Evolutionary conservation across 1,284 basidiomycete species (phyloP).

Genomic region (Moesziomyces sp.): DNA sequence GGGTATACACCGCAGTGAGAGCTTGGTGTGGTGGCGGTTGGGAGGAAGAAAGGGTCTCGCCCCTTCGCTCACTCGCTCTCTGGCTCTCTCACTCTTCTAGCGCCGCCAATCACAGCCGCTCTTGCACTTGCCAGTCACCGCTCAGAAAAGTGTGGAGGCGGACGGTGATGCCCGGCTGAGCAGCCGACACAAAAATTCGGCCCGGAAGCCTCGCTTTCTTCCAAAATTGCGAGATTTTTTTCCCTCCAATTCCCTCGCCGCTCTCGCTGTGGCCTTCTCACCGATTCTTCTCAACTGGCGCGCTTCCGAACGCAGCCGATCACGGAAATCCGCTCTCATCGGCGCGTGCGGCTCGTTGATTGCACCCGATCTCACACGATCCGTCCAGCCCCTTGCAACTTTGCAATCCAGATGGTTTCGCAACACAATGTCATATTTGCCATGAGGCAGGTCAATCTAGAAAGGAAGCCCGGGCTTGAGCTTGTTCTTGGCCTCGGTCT

Average conservation of each 20-base stretch:
- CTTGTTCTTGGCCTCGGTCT: conserved; percentile 34
- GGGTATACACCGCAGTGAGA: background rate
- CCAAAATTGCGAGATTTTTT: conserved; percentile 4
- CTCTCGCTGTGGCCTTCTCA: conserved; percentile 4
- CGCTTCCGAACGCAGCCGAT: conserved; percentile 21
- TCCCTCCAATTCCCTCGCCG: background rate
- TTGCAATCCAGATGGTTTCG: too few relatives aligned
- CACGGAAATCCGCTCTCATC: conserved; percentile 1
- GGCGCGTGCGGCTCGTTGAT: background rate
- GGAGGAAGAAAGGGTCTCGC: background rate
- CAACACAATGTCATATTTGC: too few relatives aligned
- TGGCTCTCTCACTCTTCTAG: background rate
- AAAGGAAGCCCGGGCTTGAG: conserved; percentile 44
- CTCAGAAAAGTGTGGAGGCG: background rate
- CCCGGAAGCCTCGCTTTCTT: conserved; percentile 4
- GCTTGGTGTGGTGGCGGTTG: background rate
- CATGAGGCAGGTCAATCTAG: background rate
- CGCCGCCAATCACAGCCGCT: background rate
- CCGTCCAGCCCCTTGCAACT: too few relatives aligned
- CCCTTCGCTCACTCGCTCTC: background rate
- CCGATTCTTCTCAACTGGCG: background rate
- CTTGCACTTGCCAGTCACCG: background rate
- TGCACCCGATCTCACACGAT: conserved; percentile 6
- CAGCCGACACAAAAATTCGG: background rate
- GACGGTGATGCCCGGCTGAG: background rate